phyloP scores from a whole-genome alignment of 2,329 filamentous ascomycete species.

The Lasiodiplodia gonubiensis region DNA sequence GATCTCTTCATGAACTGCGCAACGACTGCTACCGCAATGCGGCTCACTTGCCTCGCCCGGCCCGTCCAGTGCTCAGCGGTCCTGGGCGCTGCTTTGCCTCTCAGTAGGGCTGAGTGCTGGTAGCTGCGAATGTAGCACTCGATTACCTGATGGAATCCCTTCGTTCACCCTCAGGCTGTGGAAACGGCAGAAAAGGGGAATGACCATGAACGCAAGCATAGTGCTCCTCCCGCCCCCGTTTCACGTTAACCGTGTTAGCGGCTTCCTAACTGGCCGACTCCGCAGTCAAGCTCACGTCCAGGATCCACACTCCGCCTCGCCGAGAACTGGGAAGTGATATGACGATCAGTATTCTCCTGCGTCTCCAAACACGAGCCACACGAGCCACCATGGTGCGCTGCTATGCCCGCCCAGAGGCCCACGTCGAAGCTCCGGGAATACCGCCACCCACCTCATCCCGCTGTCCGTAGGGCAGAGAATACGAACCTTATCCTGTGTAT shows the following conservation, averaged over 20 bases:
- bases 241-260: neutral
- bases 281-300: neutral
- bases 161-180: neutral
- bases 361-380: slow-evolving; percentile 25
- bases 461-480: slow-evolving; percentile 18
- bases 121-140: neutral
- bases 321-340: neutral
- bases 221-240: neutral
- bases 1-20: neutral
- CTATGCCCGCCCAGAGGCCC: slow-evolving; percentile 1
- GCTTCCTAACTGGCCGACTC: neutral
- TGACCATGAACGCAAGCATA: neutral
- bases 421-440: slow-evolving; percentile 10
- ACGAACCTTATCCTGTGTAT: slow-evolving; percentile 9
- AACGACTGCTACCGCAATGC: neutral
- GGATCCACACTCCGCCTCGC: slow-evolving; percentile 2
- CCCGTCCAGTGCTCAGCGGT: neutral
- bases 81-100: slow-evolving; percentile 1
- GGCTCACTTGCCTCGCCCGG: neutral
- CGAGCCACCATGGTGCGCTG: slow-evolving; percentile 1
- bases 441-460: neutral
- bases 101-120: neutral
- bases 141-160: neutral
- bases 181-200: neutral
- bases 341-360: slow-evolving; percentile 16